Base-by-base conservation (phyloP, 148 eudicot genomes). In the Cornus kousa region DNA sequence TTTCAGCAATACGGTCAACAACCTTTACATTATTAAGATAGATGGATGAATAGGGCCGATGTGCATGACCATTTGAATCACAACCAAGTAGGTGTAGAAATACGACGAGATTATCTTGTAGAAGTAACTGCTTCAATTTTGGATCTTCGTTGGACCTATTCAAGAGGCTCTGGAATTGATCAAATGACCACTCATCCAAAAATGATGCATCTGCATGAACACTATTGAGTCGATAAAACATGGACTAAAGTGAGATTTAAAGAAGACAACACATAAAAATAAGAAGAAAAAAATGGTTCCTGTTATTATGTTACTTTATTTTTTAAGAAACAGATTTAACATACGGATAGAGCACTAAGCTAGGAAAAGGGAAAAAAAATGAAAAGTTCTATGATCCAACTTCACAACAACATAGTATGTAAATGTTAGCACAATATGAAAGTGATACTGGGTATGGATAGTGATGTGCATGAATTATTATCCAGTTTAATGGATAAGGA, bases 141-240 rank as follows among this genome's bases (percentile, higher is more conserved):
- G 73, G 86, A 75, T 96, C 97, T 80, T 92, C 88, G 73, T 85
- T 87, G n/a, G 98, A 93, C 81, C 82, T 87, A 83, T 96, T 92
- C 78, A 96, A 74, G 72, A 96, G 92, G 87, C 83, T 87, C 85
- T 93, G 80, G 71, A 96, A 93, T 83, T 96, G 93, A 85, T 96
- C 98, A 77, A 96, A 91, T 75, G 99, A 96, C 99, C 99, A 96
- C 78, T 96, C 97, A 90, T 96, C 99, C 91, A 96, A 83, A 86
- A 93, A 92, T 55, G 99, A 92, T 28, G 98, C 99, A 91, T 96
- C 99, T 96, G 97, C 88, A 89, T 72, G 55, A 81, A 84, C 67
- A 83, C 74, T 70, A 81, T 37, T 67, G 55, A 80, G 77, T 71
- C 62, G 72, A 80, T 82, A 78, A 81, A 78, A 75, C 74, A 78